Conservation (phyloP, 2,329 filamentous ascomycete genomes). For the Volutella citrinella region DNA sequence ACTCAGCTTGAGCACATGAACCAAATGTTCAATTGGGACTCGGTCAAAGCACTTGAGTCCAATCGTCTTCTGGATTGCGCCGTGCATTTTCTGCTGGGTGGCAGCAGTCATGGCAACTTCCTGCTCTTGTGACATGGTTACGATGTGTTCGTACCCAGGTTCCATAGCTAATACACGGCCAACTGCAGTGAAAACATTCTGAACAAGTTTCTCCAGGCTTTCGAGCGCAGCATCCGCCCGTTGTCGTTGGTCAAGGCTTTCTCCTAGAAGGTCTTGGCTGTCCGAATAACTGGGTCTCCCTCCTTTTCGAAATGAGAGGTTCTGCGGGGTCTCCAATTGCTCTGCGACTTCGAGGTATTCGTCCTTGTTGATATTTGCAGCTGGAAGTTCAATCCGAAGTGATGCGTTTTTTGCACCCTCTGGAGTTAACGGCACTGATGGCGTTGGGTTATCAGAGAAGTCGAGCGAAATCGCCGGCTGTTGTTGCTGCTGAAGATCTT, state of each 20-base stretch:
- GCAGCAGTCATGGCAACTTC: constrained; percentile 63
- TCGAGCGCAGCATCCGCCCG: constrained; percentile 72
- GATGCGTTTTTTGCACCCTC: constrained; percentile 17
- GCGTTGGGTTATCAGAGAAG: constrained; percentile 3
- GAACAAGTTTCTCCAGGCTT: constrained; percentile 66
- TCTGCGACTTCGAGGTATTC: constrained; percentile 51
- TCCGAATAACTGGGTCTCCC: constrained; percentile 49
- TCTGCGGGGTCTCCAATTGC: constrained; percentile 42
- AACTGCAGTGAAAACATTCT: constrained; percentile 74
- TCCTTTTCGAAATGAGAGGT: constrained; percentile 51
- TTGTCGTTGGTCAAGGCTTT: constrained; percentile 75
- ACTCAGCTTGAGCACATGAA: constrained; percentile 74
- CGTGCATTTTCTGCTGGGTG: constrained; percentile 70
- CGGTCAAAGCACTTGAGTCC: constrained; percentile 64
- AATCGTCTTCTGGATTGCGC: constrained; percentile 70
- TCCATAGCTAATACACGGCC: constrained; percentile 61
- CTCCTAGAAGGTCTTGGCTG: constrained; percentile 54
- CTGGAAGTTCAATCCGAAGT: constrained; percentile 49
- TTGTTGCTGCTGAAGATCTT: constrained; percentile 8
- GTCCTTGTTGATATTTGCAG: constrained; percentile 45
- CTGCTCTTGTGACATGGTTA: constrained; percentile 54
- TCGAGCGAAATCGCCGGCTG: constrained; percentile 11
- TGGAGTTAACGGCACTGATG: constrained; percentile 1
- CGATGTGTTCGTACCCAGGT: constrained; percentile 52
- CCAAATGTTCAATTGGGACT: constrained; percentile 72